These are phyloP conservation scores for Centrapalus pauciflorus DNA, from an alignment of 129 eudicot genomes.

Conservation along the genomic window DNA sequence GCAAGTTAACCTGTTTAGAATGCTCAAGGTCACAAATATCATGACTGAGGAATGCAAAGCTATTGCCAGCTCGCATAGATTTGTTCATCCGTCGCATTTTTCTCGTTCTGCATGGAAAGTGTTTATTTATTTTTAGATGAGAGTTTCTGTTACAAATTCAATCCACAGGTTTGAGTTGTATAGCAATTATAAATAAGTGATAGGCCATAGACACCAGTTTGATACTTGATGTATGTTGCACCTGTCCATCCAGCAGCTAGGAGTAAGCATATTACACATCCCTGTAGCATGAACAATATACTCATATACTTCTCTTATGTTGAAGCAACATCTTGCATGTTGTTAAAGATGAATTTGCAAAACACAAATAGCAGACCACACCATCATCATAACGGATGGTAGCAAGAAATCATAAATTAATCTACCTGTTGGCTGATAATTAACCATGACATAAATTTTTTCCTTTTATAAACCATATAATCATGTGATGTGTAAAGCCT, in stretches of 20 bases:
- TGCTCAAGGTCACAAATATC: conserved; percentile 69
- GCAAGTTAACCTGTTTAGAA: conserved; percentile 61
- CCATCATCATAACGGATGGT: background rate
- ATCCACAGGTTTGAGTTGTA: background rate
- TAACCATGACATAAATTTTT: background rate
- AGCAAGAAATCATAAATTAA: background rate
- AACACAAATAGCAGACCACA: too few relatives aligned
- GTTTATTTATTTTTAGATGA: background rate
- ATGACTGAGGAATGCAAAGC: conserved; percentile 53
- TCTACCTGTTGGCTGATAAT: background rate
- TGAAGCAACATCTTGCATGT: background rate
- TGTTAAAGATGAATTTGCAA: too few relatives aligned
- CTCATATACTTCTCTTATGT: background rate
- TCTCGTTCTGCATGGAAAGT: conserved; percentile 43
- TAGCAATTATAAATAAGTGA: background rate
- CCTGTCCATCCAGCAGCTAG: conserved; percentile 72
- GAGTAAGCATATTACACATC: conserved; percentile 49
- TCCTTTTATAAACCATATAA: background rate
- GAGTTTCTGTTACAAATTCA: background rate
- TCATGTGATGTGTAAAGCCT: background rate
- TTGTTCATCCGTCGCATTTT: conserved; percentile 51
- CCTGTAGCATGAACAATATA: conserved; percentile 37
- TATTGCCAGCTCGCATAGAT: conserved; percentile 42
- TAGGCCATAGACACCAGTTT: background rate
- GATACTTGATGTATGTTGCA: conserved; percentile 73